These are phyloP conservation scores for Microdochium trichocladiopsis DNA, from an alignment of 2,329 filamentous ascomycete genomes.

Conservation along the genomic window DNA sequence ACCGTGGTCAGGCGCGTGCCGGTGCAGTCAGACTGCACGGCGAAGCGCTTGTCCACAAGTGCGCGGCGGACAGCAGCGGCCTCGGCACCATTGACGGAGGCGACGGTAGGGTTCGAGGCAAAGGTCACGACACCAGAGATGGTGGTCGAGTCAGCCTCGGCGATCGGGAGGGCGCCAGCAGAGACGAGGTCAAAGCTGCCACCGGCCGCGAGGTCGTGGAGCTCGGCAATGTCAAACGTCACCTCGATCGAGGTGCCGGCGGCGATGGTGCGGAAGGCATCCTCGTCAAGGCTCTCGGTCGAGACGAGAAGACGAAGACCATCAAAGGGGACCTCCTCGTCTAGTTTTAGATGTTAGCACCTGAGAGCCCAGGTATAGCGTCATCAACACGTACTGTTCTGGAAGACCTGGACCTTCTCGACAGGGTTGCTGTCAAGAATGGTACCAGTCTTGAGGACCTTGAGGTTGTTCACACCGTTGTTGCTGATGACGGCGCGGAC, in stretches of 20 bases:
- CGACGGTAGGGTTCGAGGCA: conserved; percentile 49
- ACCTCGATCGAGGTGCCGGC: conserved; percentile 42
- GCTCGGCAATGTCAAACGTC: conserved; percentile 47
- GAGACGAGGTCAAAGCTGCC: conserved; percentile 51
- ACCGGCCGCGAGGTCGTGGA: conserved; percentile 42
- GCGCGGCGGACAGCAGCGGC: conserved; percentile 42
- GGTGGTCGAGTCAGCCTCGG: conserved; percentile 40
- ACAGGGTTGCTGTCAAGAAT: conserved; percentile 44
- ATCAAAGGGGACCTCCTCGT: conserved; percentile 37
- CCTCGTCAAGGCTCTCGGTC: conserved; percentile 33
- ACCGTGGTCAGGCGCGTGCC: conserved; percentile 36
- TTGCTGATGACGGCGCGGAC: conserved; percentile 48
- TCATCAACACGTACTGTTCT: conserved; percentile 32
- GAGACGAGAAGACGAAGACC: conserved; percentile 44
- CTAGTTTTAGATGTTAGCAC: conserved; percentile 16
- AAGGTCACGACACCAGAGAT: conserved; percentile 49
- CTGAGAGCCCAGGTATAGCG: not conserved
- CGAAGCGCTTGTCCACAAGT: conserved; percentile 43
- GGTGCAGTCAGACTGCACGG: conserved; percentile 46
- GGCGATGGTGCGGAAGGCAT: conserved; percentile 42
- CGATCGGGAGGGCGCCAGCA: conserved; percentile 48
- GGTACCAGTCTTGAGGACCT: conserved; percentile 45
- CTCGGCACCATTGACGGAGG: conserved; percentile 47
- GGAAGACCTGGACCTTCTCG: conserved; percentile 45
- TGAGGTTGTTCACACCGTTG: conserved; percentile 38